These are phyloP conservation scores for Cyanodermella asteris DNA, from an alignment of 2,329 filamentous ascomycete genomes.

Conservation along the genomic window DNA sequence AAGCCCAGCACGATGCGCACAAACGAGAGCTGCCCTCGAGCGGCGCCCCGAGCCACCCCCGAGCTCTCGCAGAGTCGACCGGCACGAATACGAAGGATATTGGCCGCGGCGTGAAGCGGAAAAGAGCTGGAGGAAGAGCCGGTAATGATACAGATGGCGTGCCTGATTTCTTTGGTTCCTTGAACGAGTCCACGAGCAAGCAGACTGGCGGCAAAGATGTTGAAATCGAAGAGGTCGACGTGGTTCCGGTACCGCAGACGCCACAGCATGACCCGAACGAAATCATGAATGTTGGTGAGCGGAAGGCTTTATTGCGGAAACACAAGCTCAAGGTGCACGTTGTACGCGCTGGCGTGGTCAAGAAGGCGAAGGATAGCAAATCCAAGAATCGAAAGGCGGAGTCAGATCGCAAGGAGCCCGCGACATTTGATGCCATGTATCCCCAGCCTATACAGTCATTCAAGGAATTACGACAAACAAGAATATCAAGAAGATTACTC, in stretches of 20 bases:
- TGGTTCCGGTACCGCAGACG: too few species aligned
- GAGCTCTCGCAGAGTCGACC: background rate
- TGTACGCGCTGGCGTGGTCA: conserved; percentile 26
- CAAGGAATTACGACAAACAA: conserved; percentile 42
- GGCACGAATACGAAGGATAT: too few species aligned
- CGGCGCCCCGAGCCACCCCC: background rate
- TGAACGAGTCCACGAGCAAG: background rate
- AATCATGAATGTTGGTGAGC: conserved; percentile 43
- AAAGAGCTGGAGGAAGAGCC: conserved; percentile 13
- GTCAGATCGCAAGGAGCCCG: conserved; percentile 28
- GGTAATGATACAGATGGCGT: background rate
- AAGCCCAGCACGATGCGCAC: background rate
- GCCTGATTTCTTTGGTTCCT: conserved; percentile 2
- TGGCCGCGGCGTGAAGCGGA: conserved; percentile 19
- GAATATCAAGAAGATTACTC: conserved; percentile 47
- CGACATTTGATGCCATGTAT: conserved; percentile 35
- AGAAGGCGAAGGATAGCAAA: conserved; percentile 19
- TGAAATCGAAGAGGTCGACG: conserved; percentile 1
- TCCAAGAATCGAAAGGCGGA: conserved; percentile 36
- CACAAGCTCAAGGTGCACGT: conserved; percentile 73
- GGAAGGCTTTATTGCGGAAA: conserved; percentile 49
- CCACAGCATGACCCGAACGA: conserved; percentile 8
- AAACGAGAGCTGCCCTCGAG: background rate
- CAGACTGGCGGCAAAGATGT: background rate
- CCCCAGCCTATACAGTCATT: conserved; percentile 67